phyloP scores from a whole-genome alignment of 257 asterid genomes.

The Ligustrum vulgare region DNA sequence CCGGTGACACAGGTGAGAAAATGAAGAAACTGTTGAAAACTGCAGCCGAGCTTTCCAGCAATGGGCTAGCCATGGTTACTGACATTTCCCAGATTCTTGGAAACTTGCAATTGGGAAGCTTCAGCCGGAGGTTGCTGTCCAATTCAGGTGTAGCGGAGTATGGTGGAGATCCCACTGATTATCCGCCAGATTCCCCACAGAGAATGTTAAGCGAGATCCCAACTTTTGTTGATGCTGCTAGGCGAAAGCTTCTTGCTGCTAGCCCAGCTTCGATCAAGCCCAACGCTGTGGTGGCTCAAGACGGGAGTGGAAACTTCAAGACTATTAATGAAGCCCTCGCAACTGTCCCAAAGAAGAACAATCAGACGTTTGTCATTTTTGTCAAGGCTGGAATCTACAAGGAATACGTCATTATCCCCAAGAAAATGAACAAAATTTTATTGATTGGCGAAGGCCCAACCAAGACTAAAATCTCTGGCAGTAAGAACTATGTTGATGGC shows the following conservation, averaged over 20 bases:
- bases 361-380: conserved; percentile 30
- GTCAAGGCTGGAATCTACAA: conserved; percentile 63
- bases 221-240: conserved; percentile 18
- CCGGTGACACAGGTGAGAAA: conserved; percentile 56
- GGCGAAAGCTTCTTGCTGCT: conserved; percentile 39
- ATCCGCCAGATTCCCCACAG: neutral
- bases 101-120: conserved; percentile 28
- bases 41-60: conserved; percentile 49
- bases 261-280: conserved; percentile 25
- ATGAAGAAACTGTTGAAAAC: conserved; percentile 51
- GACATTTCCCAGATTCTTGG: conserved; percentile 37
- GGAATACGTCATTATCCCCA: conserved; percentile 45
- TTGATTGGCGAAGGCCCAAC: conserved; percentile 64
- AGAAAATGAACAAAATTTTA: conserved; percentile 39
- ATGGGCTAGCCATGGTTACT: conserved; percentile 57
- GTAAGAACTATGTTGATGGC: conserved; percentile 42
- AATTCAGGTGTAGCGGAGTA: neutral
- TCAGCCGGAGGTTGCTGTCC: conserved; percentile 34
- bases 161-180: neutral
- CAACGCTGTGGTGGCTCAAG: conserved; percentile 55
- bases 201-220: neutral
- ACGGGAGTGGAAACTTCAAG: conserved; percentile 60
- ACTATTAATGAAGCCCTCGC: conserved; percentile 50
- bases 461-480: conserved; percentile 53
- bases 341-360: conserved; percentile 36